phyloP scores from a whole-genome alignment of 306 rosid species.

The Alnus rubra region DNA sequence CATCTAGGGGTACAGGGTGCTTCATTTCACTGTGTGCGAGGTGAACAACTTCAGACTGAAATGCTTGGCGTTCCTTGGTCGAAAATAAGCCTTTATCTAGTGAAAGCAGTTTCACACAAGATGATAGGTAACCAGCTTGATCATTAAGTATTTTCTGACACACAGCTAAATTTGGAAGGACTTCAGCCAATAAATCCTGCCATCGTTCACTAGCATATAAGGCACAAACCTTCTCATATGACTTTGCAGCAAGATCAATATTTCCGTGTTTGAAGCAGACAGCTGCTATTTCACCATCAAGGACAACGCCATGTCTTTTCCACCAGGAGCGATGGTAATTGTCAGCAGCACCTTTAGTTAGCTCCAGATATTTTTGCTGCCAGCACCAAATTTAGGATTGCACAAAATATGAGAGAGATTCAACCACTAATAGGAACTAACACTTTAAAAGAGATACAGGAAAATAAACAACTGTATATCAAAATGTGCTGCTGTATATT shows the following conservation, averaged over 20 bases:
- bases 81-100: constrained; percentile 86
- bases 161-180: constrained; percentile 89
- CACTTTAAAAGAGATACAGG: constrained; percentile 10
- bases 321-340: constrained; percentile 95
- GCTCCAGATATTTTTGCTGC: constrained; percentile 89
- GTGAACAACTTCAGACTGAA: constrained; percentile 80
- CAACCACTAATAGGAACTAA: constrained; percentile 17
- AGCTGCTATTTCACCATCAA: constrained; percentile 98
- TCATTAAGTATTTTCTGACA: constrained; percentile 92
- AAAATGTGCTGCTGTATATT: neutral
- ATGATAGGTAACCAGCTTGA: constrained; percentile 94
- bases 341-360: constrained; percentile 96
- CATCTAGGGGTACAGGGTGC: constrained; percentile 93
- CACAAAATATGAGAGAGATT: constrained; percentile 24
- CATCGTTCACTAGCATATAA: constrained; percentile 95
- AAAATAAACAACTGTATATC: neutral
- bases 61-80: constrained; percentile 85
- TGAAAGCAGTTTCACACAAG: constrained; percentile 95
- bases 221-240: constrained; percentile 98
- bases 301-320: constrained; percentile 99
- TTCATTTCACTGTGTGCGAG: constrained; percentile 97
- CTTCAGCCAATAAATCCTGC: constrained; percentile 93
- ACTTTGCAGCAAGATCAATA: constrained; percentile 94
- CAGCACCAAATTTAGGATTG: constrained; percentile 27
- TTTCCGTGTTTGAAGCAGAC: constrained; percentile 75